Percentiles rank a stretch among this genome's conserved stretches.
These are phyloP conservation scores for Coemansia aciculifera DNA, from an alignment of 192 early-diverging fungal genomes.

Conservation along the genomic window DNA sequence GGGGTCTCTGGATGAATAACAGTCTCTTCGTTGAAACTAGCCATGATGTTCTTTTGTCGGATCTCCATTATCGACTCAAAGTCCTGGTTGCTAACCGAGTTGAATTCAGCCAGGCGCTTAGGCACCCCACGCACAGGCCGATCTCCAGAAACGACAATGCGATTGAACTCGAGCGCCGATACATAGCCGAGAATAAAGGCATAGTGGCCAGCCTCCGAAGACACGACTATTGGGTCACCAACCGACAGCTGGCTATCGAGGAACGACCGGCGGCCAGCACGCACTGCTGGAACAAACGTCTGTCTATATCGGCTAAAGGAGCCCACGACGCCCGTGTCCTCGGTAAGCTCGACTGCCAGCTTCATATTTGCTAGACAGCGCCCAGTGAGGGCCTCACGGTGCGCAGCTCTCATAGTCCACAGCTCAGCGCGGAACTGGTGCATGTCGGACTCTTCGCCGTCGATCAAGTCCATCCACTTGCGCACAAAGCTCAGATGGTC, in stretches of 20 bases:
- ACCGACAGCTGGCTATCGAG: conserved; percentile 49
- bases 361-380: conserved; percentile 51
- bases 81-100: conserved; percentile 60
- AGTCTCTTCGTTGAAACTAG: conserved; percentile 17
- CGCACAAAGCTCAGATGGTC: conserved; percentile 70
- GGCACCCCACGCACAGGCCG: conserved; percentile 68
- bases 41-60: conserved; percentile 13
- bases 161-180: conserved; percentile 48
- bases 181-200: conserved; percentile 79
- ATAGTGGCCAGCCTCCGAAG: conserved; percentile 70
- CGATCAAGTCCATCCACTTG: conserved; percentile 76
- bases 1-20: conserved; percentile 33
- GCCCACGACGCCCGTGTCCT: conserved; percentile 30
- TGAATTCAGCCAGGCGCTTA: conserved; percentile 57
- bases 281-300: conserved; percentile 23
- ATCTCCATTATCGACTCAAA: conserved; percentile 50
- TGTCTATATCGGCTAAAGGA: conserved; percentile 41
- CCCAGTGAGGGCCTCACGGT: conserved; percentile 56
- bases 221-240: conserved; percentile 83
- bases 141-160: conserved; percentile 62
- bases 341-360: conserved; percentile 22
- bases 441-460: conserved; percentile 73
- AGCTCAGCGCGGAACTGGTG: conserved; percentile 63
- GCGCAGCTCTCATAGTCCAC: conserved; percentile 60
- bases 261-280: conserved; percentile 20